These are phyloP conservation scores for Fraxinus platypoda DNA, from an alignment of 305 asterid species.

Conservation along the genomic window DNA sequence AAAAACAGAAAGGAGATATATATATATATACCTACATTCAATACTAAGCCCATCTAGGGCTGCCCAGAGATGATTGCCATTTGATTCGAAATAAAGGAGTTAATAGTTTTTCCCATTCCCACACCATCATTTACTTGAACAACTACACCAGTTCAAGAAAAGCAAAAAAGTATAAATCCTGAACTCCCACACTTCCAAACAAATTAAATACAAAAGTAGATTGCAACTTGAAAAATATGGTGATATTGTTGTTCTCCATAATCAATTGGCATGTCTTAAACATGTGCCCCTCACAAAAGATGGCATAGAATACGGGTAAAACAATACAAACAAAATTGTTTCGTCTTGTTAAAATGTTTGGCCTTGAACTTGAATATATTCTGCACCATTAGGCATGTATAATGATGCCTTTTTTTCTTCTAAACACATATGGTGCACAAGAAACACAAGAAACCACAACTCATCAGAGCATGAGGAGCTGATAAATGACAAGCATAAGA, in stretches of 20 bases:
- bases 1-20: background rate
- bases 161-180: background rate
- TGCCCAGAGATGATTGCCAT: background rate
- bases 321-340: background rate
- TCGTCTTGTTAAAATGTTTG: background rate
- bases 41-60: background rate
- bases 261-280: background rate
- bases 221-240: background rate
- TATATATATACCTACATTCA: background rate
- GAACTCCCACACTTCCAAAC: background rate
- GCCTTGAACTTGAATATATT: background rate
- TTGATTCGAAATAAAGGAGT: background rate
- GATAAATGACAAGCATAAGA: background rate
- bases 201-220: background rate
- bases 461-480: background rate
- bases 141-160: background rate
- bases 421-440: background rate
- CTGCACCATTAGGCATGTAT: background rate
- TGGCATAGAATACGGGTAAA: background rate
- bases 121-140: background rate
- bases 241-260: background rate
- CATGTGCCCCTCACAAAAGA: background rate
- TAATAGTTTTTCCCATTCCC: background rate
- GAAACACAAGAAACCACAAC: background rate
- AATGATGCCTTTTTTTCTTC: background rate